Evolutionary conservation across 2,329 filamentous ascomycete species (phyloP), one percentile per base, ranked within the genome.

Genomic region (Fusarium sp.): DNA sequence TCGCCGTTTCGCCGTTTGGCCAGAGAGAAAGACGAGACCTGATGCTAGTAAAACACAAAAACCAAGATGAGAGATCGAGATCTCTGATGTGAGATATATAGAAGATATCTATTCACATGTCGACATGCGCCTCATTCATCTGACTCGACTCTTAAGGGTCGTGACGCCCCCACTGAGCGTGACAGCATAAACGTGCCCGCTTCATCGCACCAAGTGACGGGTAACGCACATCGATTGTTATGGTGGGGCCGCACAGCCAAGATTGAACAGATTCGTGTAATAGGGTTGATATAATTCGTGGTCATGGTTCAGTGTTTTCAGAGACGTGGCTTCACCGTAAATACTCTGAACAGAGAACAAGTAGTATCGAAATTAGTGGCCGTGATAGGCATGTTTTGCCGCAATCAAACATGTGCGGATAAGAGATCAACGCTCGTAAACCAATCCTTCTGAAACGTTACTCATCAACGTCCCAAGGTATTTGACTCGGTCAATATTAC

Each of bases 111-210:
- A 66, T 74, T 75, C 64, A 73, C 64, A 70, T 75, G 64, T 58
- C 47, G 45, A 63, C 70, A 66, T 74, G 66, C 44, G 54, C 66
- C 44, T 52, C 48, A 67, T 73, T 58, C 70, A 73, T 70, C 70
- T 73, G 71, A 70, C 70, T 26, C 56, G 49, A 45, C 33, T 56
- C 41, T 22, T 17, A 44, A 68, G 35, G 56, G 69, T 42, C 52
- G 68, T 72, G 69, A 72, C 68, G 54, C 63, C 68, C 69, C 69
- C 69, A 72, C 68, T 26, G 38, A 72, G 57, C 57, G 69, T 73
- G 70, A 73, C 70, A 62, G 33, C 26, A 69, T 65, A 72, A 61
- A 45, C 55, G 70, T 69, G 69, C 64, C 69, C 48, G 42, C 68
- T 56, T 47, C 48, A 36, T 58, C 56, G 62, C 68, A 69, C 68